Conservation (phyloP, 768 basidiomycete genomes). For the Cystoderma amianthinum region DNA sequence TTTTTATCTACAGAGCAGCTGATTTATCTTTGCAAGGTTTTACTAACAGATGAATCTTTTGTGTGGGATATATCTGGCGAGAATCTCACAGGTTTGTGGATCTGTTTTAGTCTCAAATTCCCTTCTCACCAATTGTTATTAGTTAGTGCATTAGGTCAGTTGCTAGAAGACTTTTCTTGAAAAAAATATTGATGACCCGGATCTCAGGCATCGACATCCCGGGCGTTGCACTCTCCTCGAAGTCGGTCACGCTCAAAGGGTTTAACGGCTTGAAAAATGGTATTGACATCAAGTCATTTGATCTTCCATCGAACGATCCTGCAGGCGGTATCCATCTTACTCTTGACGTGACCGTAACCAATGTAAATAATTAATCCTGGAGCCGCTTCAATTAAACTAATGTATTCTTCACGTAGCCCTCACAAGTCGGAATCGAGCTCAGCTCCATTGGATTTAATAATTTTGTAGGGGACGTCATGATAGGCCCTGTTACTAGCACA, state of each 20-base stretch:
- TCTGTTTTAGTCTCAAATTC: not conserved
- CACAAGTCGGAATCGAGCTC: constrained; percentile 67
- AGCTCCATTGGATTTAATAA: constrained; percentile 57
- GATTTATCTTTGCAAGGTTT: constrained; percentile 19
- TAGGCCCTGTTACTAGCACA: constrained; percentile 54
- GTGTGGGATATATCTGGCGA: constrained; percentile 63
- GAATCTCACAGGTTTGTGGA: constrained; percentile 47
- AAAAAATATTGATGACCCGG: constrained; percentile 1
- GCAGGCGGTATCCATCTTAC: constrained; percentile 66
- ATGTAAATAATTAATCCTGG: constrained; percentile 40
- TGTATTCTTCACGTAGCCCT: no score
- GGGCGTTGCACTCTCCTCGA: constrained; percentile 46
- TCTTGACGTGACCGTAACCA: constrained; percentile 49
- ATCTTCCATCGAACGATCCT: constrained; percentile 65
- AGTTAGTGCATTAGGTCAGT: constrained; percentile 53
- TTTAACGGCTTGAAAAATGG: constrained; percentile 62
- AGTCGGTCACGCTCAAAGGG: constrained; percentile 58
- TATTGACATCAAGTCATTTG: constrained; percentile 59
- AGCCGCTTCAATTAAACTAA: no score
- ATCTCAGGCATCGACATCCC: constrained; percentile 51
- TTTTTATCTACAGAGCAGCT: no score
- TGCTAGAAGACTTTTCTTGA: constrained; percentile 2
- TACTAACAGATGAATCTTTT: constrained; percentile 61
- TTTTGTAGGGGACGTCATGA: constrained; percentile 41
- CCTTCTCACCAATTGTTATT: constrained; percentile 4